A percentile compares a stretch with the other conserved stretches of the same genome.
These are phyloP conservation scores for Phytophthora vignae DNA, from an alignment of 352 stramenopile genomes.

Conservation along the genomic window DNA sequence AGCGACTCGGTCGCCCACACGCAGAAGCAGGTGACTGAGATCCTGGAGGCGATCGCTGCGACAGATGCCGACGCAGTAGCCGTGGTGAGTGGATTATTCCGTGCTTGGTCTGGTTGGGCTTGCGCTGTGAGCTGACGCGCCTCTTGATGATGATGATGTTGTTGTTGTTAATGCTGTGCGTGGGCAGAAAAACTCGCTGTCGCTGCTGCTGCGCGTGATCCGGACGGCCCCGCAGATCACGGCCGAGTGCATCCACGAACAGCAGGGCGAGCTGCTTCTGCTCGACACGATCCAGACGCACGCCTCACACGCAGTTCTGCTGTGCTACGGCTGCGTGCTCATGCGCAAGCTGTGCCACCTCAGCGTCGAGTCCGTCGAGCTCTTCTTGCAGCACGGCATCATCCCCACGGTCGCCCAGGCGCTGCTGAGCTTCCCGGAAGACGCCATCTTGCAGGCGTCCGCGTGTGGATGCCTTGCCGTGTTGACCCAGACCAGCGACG, in stretches of 20 bases:
- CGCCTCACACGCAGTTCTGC: conserved; percentile 66
- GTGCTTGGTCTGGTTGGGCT: not conserved
- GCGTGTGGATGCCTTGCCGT: conserved; percentile 65
- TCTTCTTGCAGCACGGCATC: conserved; percentile 35
- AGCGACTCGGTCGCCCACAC: conserved; percentile 56
- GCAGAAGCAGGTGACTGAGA: conserved; percentile 63
- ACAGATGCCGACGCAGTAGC: conserved; percentile 47
- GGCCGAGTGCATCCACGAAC: conserved; percentile 68
- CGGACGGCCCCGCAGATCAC: conserved; percentile 71
- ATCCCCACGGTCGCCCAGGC: conserved; percentile 56
- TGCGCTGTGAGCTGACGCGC: conserved; percentile 4
- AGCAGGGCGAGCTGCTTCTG: conserved; percentile 62
- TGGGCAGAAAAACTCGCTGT: conserved; percentile 73
- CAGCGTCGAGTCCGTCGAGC: conserved; percentile 37
- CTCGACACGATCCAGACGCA: conserved; percentile 68
- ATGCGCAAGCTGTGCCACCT: conserved; percentile 81
- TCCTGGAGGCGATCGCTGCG: conserved; percentile 52
- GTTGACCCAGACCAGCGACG: conserved; percentile 63
- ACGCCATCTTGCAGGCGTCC: conserved; percentile 68
- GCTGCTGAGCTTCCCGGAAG: conserved; percentile 63
- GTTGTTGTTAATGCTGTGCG: no score
- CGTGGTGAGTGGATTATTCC: conserved; percentile 45
- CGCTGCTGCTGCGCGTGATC: conserved; percentile 65
- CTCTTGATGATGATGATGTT: not conserved
- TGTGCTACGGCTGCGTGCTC: conserved; percentile 80